Evolutionary conservation across 2,329 filamentous ascomycete species (phyloP), one percentile per base, ranked within the genome.

Genomic region (Fusarium circinatum): DNA sequence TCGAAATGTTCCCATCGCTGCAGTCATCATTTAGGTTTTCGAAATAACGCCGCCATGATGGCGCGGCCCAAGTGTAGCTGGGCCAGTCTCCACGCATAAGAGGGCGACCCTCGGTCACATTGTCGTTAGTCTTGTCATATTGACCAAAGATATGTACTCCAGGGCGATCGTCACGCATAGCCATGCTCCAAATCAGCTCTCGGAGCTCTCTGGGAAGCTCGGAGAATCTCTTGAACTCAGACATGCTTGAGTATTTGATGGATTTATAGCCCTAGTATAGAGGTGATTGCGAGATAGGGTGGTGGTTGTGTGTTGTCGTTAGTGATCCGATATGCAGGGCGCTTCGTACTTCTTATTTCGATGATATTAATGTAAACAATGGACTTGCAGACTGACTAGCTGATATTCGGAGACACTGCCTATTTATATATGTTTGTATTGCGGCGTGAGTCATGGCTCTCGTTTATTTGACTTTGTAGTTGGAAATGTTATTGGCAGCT

Each of bases 121-220:
- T 20, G 18, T 38, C 34, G 34, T 38, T 41, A 12, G 20, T 15
- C 3, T 4, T 1, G 10, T 17, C 18, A 10, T 51, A 13, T 1
- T 48, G 30, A 1, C 24, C 36, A 11, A 70, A 64, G 4, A 73
- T 54, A 10, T 73, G 62, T 10, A 54, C 65, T 6, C 65, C 69
- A 2, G 45, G 45, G 49, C 38, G 32, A 18, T 52, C 30, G 1
- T 32, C 26, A 1, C 62, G 55, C 1, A 61, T 36, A 15, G 34
- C 69, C 3, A 64, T 20, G 36, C n/a, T 32, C 69, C 54, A 73
- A 6, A 73, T 62, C 17, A 52, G 14, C 15, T 67, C 48, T 20
- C 65, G n/a, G 0, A 73, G 32, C 22, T 73, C 65, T 30, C 39
- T 17, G 1, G 65, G 62, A 0, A 70, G 36, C 6, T 70, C 22